Evolutionary conservation across 306 rosid species (phyloP).

Genomic region (Rosa multiflora): DNA sequence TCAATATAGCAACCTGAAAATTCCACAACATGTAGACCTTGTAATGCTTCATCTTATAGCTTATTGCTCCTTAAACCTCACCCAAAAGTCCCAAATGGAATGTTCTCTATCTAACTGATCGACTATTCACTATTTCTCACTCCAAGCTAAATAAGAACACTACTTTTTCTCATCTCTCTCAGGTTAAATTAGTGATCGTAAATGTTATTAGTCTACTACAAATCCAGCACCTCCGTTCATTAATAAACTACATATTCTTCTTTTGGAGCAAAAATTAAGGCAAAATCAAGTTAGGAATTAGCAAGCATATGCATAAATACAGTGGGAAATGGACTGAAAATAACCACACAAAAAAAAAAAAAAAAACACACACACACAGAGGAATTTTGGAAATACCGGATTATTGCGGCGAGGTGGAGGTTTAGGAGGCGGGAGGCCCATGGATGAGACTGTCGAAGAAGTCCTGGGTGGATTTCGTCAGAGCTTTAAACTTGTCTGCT

Average conservation of each 20-base stretch:
- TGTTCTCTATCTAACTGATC: background rate
- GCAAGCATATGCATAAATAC: background rate
- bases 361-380: background rate
- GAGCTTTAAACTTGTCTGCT: slow-evolving; percentile 43
- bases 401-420: slow-evolving; percentile 39
- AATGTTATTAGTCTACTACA: too few relatives aligned
- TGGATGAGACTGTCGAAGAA: slow-evolving; percentile 44
- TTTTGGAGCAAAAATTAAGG: background rate
- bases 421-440: slow-evolving; percentile 33
- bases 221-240: too few relatives aligned
- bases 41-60: slow-evolving; percentile 12
- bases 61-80: background rate
- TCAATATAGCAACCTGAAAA: slow-evolving; percentile 77
- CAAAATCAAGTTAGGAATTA: background rate
- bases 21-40: background rate
- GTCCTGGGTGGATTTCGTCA: slow-evolving; percentile 54
- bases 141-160: background rate
- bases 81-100: background rate
- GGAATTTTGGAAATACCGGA: slow-evolving; percentile 47
- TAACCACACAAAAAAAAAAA: background rate
- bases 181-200: too few relatives aligned
- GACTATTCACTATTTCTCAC: too few relatives aligned
- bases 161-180: background rate
- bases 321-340: background rate
- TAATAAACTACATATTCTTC: background rate